Evolutionary conservation across 2,329 filamentous ascomycete genomes (phyloP), one percentile per base, ranked within the genome.

Genomic region (Talaromyces sp.): DNA sequence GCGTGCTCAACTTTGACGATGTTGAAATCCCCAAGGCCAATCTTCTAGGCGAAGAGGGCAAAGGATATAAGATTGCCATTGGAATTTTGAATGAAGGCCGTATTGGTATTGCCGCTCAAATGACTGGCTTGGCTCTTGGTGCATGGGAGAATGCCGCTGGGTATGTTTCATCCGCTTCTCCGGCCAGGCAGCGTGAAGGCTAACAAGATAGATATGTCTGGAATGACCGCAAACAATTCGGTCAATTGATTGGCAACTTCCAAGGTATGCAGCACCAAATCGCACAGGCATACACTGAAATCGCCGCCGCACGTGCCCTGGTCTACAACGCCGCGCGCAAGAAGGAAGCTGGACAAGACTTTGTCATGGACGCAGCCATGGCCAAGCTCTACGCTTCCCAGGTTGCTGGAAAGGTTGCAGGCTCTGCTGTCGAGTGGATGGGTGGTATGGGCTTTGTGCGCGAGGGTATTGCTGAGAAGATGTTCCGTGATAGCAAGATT

Each of bases 211-310:
- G 86, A 68, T 98, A 99, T 81, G 93, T 93, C 70, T 99, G 93
- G 93, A 98, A 98, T 80, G 95, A 99, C 83, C 91, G 95, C 74
- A 93, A 92, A 83, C 95, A 99, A 82, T 99, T 99, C 76, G 94
- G 95, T 70, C 85, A 92, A 75, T 86, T 96, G 63, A 89, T 99
- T 67, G 95, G 95, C 74, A 91, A 96, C 78, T 99, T 99, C 86
- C 95, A 99, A 81, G 93, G 93, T 73, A 98, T 99, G 95, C 94
- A 98, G 82, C 93, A 97, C 83, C 95, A 99, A 83, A 90, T 99
- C 69, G 95, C 95, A 1, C 95, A 99, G 81, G 90, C 93, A 1
- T 98, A 94, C 82, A 92, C 91, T 27, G 95, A 99, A 78, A 97
- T 99, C 75, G 84, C 88, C 64, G 95, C 95, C 34, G 95, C 95